Evolutionary conservation across 768 basidiomycete genomes (phyloP), one percentile per base, ranked within the genome.

Genomic region (Collybia nuda): DNA sequence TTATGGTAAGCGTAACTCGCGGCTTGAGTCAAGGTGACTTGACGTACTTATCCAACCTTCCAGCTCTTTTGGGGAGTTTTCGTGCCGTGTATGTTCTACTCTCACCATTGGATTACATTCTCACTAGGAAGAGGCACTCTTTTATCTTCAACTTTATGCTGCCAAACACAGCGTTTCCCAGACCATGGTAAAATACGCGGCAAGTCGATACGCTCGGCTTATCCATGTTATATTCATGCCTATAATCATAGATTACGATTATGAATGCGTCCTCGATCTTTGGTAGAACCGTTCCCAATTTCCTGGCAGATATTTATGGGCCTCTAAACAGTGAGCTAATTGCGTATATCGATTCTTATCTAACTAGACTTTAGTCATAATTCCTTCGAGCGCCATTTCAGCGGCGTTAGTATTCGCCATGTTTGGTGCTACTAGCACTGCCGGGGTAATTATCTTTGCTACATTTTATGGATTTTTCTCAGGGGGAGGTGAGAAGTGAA

Each of bases 241-340:
- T 9, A 50, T 47, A 49, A 29, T 39, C 38, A n/a, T 49, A 79
- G 78, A 70, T 81, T 28, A 72, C 79, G 0, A 68, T 81, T 17
- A 73, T 81, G 69, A 81, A 82, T 51, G 78, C 66, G 2, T 71
- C 77, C 2, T 79, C 78, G 21, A 62, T 82, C n/a, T 67, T 82
- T 53, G 84, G 84, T n/a, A 74, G 84, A 37, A 77, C 76, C 6
- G 52, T 85, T 2, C 83, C 84, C 0, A 81, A 81, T 61, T 67
- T 79, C 51, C 54, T 80, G 40, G 80, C 78, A 15, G 79, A 81
- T 57, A 56, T 58, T 15, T 71, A 69, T 55, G 81, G 81, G 0
- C 74, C 76, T 15, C 60, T 82, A 45, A 82, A 79, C 56, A 68
- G 77, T 74, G 50, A n/a, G 70, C 56, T 24, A 23, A 50, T 35